Conservation (phyloP, 75 land plant genomes). For the Pinus tabuliformis region DNA sequence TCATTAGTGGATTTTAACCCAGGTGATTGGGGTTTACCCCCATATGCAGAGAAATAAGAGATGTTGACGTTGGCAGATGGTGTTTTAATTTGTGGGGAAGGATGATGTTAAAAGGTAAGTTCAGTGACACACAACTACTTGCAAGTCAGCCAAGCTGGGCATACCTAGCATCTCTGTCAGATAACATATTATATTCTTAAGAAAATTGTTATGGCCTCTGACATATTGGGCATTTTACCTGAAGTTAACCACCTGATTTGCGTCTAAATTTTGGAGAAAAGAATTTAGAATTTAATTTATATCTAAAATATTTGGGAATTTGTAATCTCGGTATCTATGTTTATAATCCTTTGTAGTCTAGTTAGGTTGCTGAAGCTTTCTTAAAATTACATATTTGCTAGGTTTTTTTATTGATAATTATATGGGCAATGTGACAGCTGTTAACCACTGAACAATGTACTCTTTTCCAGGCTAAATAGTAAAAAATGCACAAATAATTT, state of each 20-base stretch:
- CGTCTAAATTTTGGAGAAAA: background rate
- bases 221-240: background rate
- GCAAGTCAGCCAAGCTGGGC: background rate
- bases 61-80: too few species aligned
- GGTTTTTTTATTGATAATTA: too few species aligned
- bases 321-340: background rate
- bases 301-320: background rate
- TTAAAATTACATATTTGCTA: too few species aligned
- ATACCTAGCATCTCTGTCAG: background rate
- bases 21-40: constrained; percentile 75
- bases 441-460: too few species aligned
- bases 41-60: constrained; percentile 20
- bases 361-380: background rate
- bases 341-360: background rate
- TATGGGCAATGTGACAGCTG: too few species aligned
- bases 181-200: background rate
- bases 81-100: background rate
- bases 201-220: background rate
- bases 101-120: background rate
- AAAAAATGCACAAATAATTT: too few species aligned
- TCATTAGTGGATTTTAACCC: constrained; percentile 75
- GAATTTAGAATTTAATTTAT: background rate
- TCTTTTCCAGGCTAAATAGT: too few species aligned
- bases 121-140: background rate
- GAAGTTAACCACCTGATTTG: background rate